phyloP scores from a whole-genome alignment of 805 yeast species.

The Zygoascus flipseniorum region DNA sequence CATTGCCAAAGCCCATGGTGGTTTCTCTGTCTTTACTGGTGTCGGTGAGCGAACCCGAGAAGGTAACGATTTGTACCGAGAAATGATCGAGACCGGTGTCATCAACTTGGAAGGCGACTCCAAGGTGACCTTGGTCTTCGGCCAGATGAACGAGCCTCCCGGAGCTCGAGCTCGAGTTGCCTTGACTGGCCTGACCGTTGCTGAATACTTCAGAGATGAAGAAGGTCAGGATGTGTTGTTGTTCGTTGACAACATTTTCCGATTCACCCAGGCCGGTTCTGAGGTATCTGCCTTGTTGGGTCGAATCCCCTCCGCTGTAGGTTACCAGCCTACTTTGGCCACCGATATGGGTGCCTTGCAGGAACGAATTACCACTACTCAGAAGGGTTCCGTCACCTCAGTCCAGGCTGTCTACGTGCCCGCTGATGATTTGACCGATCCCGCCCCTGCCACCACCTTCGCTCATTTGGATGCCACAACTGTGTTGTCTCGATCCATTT shows the following conservation, averaged over 20 bases:
- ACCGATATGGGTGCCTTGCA: slow-evolving; percentile 99
- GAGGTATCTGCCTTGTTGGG: slow-evolving; percentile 99
- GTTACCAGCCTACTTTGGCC: slow-evolving; percentile 99
- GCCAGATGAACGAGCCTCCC: slow-evolving; percentile 99
- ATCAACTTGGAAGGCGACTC: slow-evolving; percentile 99
- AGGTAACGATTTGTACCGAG: slow-evolving; percentile 99
- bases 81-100: slow-evolving; percentile 99
- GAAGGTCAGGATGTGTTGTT: slow-evolving; percentile 99
- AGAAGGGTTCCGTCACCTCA: slow-evolving; percentile 99
- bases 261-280: slow-evolving; percentile 99
- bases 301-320: slow-evolving; percentile 99
- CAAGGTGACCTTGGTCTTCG: slow-evolving; percentile 98
- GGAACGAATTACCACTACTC: slow-evolving; percentile 99
- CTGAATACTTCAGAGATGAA: slow-evolving; percentile 99
- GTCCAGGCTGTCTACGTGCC: slow-evolving; percentile 99
- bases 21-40: slow-evolving; percentile 99
- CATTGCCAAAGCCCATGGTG: slow-evolving; percentile 99
- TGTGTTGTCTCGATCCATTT: slow-evolving; percentile 98
- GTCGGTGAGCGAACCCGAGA: slow-evolving; percentile 99
- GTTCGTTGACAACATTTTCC: slow-evolving; percentile 99
- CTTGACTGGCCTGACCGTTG: slow-evolving; percentile 98
- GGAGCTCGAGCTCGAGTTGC: slow-evolving; percentile 99
- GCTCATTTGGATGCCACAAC: slow-evolving; percentile 99
- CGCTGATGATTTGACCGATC: slow-evolving; percentile 99
- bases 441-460: slow-evolving; percentile 99